phyloP scores from a whole-genome alignment of 768 basidiomycete genomes.

The Boletus patriciae region DNA sequence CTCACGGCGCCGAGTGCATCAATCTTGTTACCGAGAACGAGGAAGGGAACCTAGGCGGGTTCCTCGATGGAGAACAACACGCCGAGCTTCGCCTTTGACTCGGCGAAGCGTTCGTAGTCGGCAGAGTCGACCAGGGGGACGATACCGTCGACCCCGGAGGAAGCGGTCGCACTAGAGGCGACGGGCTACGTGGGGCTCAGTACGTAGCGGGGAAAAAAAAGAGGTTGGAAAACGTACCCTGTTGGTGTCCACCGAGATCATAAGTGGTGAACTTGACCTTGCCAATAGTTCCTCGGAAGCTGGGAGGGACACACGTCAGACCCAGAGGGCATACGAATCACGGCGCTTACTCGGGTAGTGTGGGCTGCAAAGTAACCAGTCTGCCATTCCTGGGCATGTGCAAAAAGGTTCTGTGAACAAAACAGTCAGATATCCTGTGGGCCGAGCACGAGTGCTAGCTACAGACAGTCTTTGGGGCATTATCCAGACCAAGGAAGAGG shows the following conservation, averaged over 20 bases:
- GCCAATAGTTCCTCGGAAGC: slow-evolving; percentile 99
- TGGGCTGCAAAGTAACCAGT: slow-evolving; percentile 95
- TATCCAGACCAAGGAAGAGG: slow-evolving; percentile 97
- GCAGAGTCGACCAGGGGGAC: slow-evolving; percentile 98
- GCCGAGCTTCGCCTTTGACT: slow-evolving; percentile 97
- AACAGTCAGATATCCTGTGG: slow-evolving; percentile 3
- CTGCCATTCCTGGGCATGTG: slow-evolving; percentile 99
- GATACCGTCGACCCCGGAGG: slow-evolving; percentile 98
- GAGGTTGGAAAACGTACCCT: slow-evolving; percentile 53
- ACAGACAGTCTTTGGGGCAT: slow-evolving; percentile 96
- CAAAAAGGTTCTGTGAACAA: slow-evolving; percentile 70
- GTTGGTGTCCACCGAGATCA: slow-evolving; percentile 96
- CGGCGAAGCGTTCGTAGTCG: slow-evolving; percentile 93
- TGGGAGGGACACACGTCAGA: slow-evolving; percentile 36
- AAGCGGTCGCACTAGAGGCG: slow-evolving; percentile 99
- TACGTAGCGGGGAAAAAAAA: background rate
- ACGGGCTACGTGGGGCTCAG: slow-evolving; percentile 55
- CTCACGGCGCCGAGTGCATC: slow-evolving; percentile 97
- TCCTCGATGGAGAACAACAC: slow-evolving; percentile 95
- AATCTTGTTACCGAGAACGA: slow-evolving; percentile 99
- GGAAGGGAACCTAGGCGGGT: slow-evolving; percentile 94
- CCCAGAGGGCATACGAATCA: background rate
- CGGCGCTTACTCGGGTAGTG: slow-evolving; percentile 88
- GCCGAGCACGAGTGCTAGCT: background rate
- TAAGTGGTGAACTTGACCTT: slow-evolving; percentile 99